phyloP scores from a whole-genome alignment of 176 grass and related monocot species.

The Oryza nivara region DNA sequence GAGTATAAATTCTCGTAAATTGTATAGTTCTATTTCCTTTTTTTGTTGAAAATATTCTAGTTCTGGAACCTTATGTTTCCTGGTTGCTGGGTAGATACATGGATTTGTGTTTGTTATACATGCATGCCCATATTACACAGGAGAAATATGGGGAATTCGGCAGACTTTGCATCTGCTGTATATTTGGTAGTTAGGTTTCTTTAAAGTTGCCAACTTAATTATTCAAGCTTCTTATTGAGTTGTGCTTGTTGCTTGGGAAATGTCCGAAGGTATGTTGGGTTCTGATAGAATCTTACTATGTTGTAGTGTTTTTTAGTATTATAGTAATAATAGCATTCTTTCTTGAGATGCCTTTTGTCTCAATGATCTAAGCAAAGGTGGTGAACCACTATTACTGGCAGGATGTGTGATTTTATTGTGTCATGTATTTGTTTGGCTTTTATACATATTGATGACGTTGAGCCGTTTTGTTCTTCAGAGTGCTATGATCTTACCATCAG shows the following conservation, averaged over 20 bases:
- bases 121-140: not conserved
- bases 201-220: not conserved
- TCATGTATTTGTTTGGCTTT: constrained; percentile 1
- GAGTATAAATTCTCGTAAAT: not conserved
- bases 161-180: not conserved
- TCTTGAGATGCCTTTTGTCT: not conserved
- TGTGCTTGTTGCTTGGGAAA: not conserved
- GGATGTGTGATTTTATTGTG: not conserved
- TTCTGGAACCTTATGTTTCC: constrained; percentile 22
- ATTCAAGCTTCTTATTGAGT: not conserved
- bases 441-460: not conserved
- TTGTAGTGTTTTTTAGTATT: not conserved
- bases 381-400: not conserved
- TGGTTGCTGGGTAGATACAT: not conserved
- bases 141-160: not conserved
- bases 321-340: not conserved
- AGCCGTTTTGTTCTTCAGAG: constrained; percentile 2
- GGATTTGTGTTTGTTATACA: not conserved
- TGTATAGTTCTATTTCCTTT: constrained; percentile 7
- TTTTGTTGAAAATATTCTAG: constrained; percentile 1
- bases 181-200: constrained; percentile 9
- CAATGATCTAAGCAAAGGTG: not conserved
- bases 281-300: not conserved
- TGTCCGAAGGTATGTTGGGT: not conserved
- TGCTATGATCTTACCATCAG: constrained; percentile 18